Evolutionary conservation across 2,329 filamentous ascomycete species (phyloP), one percentile per base, ranked within the genome.

Genomic region (Hypomyces perniciosus): DNA sequence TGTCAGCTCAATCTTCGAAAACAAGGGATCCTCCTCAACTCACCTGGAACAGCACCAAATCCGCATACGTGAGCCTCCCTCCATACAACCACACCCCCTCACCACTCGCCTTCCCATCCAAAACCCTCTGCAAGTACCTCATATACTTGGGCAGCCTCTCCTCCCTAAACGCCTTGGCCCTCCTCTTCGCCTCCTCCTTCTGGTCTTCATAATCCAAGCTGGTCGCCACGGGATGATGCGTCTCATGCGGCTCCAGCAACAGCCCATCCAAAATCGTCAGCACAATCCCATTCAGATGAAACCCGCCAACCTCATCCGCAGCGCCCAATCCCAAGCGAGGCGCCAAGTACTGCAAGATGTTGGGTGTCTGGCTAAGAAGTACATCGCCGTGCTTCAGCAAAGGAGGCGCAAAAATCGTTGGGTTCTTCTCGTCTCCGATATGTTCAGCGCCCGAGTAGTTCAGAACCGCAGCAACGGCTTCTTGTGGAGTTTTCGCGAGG

Each of bases 1-100:
- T 26, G 50, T 59, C 45, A 57, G 53, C 44, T 13, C 41, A 20
- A 20, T 20, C 20, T 20, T 20, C 20, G 10, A 9, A 31, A 5
- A 29, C 6, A 6, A 4, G 8, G 42, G 13, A 38, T 20, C 20
- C 20, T 27, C 40, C 20, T 8, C 8, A 12, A 57, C 71, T 53
- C 54, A 85, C 82, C 68, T 90, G 86, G 72, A 85, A 91, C 1
- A 90, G 63, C 2, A 86, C 84, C 44, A 86, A 71, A 63, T 92
- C 88, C 10, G 86, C 88, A 65, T 86, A 88, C 0, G 81, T 87
- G 55, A 91, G 58, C 54, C 71, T 70, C 0, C 73, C 76, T 0
- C 83, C 84, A 42, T 88, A 84, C 0, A 92, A 65, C 74, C 84
- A 89, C 27, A 80, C 80, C 5, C 80, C 72, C 0, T 80, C 78